Base-by-base conservation (phyloP, 176 grass and related monocot genomes). In the Bothriochloa decipiens region DNA sequence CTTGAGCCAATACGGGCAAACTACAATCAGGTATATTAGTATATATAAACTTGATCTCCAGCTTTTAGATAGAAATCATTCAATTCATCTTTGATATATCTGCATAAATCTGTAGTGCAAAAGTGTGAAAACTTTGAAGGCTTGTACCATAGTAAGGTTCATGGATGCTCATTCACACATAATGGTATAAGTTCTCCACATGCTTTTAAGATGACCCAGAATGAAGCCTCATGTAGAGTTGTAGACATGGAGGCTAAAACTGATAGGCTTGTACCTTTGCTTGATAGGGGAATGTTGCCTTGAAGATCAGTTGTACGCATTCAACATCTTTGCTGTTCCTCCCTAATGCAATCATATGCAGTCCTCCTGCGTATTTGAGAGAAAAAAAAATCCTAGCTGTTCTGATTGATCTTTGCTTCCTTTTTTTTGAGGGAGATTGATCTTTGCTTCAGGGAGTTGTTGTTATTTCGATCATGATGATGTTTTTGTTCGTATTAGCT, bases 1-100 rank as follows among this genome's bases (percentile, higher is more conserved):
- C 89, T 98, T 76, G 96, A 98, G 83, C 96, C 96, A 29, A 98
- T 98, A 50, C 93, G 93, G 17, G 55, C 87, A 0, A 68, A 98
- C 70, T 98, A 98, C 74, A 98, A 35, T 67, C 93, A 95, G 93
- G 93, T 49, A 73, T 32, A 32, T 32, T 32, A 32, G 29, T 32
- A 32, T 23, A 67, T 88, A 40, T 74, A 57, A 65, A 72, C n/a
- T 77, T 16, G 27, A 25, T 84, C 42, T 81, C 28, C 20, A 26
- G 39, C 70, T 68, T 80, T 12, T 71, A 40, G 4, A 73, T 66
- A n/a, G 11, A 86, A 69, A 69, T 53, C 52, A 75, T 4, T 35
- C 11, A 67, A 85, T 11, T 36, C 35, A 79, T 65, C 5, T 15
- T 86, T 41, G 14, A 49, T 39, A 58, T 77, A n/a, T 84, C 15